Evolutionary conservation across 2,329 filamentous ascomycete genomes (phyloP), one percentile per base, ranked within the genome.

Genomic region (Emydomyces testavorans): DNA sequence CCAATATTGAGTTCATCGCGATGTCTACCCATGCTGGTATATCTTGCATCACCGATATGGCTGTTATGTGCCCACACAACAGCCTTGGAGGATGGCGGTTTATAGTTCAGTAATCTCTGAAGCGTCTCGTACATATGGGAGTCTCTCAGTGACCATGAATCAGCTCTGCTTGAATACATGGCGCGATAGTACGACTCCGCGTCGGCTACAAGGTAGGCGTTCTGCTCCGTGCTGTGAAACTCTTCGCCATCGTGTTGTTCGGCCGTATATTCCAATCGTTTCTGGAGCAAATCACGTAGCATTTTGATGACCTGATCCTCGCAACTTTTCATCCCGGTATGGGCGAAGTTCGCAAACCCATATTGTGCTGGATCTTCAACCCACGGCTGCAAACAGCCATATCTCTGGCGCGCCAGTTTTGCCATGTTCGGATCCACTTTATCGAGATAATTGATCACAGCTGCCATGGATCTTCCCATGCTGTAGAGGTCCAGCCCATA

Each of bases 61-160:
- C 67, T 72, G 50, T 74, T 75, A 53, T 75, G 73, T 21, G 73
- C 73, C 73, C 73, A 77, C 8, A 76, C 68, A 3, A 76, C 65
- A 0, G 70, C 71, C 50, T 74, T 75, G 8, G 60, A 60, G 1
- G 61, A 58, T 1, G 58, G 44, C 1, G 62, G 60, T 28, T 67
- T 66, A 46, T 65, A 61, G 46, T 69, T 62, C 16, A 75, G 57
- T 1, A 75, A 54, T 1, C 72, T 67, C 0, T 58, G 51, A 21
- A 76, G 60, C 0, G 70, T 73, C 15, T 70, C 62, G 51, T 73
- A 73, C 72, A 76, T 74, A 54, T 76, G 72, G 1, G 63, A 63
- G 57, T 75, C 73, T 16, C 73, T 68, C 51, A 73, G 58, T 36
- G 73, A 75, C 72, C 73, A 75, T 11, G 69, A 71, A 24, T 65